Evolutionary conservation across 768 basidiomycete genomes (phyloP).

Genomic region (Gymnopilus junonius): DNA sequence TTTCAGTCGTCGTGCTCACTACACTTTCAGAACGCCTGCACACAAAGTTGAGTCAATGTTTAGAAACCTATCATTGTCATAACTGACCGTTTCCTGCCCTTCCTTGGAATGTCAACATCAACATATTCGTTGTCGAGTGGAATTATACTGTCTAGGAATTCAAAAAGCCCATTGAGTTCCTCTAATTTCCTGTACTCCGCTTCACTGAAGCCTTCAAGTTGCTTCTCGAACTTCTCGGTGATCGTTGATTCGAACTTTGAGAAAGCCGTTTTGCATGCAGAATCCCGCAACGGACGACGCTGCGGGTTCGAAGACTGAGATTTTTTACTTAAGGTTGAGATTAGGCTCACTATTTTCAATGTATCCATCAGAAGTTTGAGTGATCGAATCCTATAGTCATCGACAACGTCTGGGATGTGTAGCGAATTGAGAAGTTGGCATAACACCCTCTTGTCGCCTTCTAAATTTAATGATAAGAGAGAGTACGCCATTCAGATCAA

Average conservation of each 20-base stretch:
- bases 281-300: slow-evolving; percentile 55
- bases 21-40: slow-evolving; percentile 65
- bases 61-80: background rate
- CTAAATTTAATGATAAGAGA: slow-evolving; percentile 34
- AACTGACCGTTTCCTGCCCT: slow-evolving; percentile 52
- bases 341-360: slow-evolving; percentile 53
- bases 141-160: slow-evolving; percentile 73
- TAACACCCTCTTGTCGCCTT: slow-evolving; percentile 68
- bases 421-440: slow-evolving; percentile 68
- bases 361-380: slow-evolving; percentile 66
- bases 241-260: slow-evolving; percentile 69
- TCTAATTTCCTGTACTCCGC: slow-evolving; percentile 71
- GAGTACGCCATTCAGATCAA: background rate
- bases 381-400: slow-evolving; percentile 68
- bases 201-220: slow-evolving; percentile 73
- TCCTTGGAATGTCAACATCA: slow-evolving; percentile 42
- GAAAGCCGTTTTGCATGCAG: slow-evolving; percentile 67
- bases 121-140: slow-evolving; percentile 68
- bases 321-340: background rate
- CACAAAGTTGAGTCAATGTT: background rate
- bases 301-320: slow-evolving; percentile 16
- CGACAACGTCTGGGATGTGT: slow-evolving; percentile 70
- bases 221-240: slow-evolving; percentile 71
- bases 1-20: slow-evolving; percentile 46
- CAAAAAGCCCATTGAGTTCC: slow-evolving; percentile 64